Conservation (phyloP, 495 filamentous ascomycete genomes). For the Daldinia caldariorum region DNA sequence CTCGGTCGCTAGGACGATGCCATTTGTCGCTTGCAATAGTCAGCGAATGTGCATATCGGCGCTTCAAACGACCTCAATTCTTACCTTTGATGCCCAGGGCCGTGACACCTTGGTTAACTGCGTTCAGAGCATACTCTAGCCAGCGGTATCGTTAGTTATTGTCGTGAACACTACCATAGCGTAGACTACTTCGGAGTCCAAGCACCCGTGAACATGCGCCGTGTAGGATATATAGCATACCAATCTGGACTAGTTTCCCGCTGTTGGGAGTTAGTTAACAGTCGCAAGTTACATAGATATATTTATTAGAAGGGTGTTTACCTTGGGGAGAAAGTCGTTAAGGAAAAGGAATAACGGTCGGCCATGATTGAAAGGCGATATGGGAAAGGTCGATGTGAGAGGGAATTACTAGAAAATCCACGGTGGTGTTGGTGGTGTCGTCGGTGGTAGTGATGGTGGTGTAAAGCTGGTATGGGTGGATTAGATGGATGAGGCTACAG, state of each 20-base stretch:
- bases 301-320: conserved; percentile 63
- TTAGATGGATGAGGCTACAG: conserved; percentile 36
- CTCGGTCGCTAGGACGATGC: conserved; percentile 98
- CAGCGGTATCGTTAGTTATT: conserved; percentile 45
- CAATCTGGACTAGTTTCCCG: conserved; percentile 91
- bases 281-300: conserved; percentile 16
- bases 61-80: conserved; percentile 20
- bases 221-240: conserved; percentile 54
- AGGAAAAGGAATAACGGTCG: conserved; percentile 98
- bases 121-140: conserved; percentile 97
- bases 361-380: conserved; percentile 71
- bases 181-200: neutral
- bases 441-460: conserved; percentile 13
- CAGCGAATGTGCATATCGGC: conserved; percentile 12
- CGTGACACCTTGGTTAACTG: conserved; percentile 98
- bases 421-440: conserved; percentile 21
- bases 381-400: conserved; percentile 11
- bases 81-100: conserved; percentile 97
- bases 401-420: conserved; percentile 5
- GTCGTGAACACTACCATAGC: neutral
- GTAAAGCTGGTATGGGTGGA: conserved; percentile 3
- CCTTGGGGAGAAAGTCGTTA: conserved; percentile 99
- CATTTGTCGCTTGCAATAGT: conserved; percentile 80
- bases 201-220: conserved; percentile 15
- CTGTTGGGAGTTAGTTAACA: conserved; percentile 66